These are phyloP conservation scores for Annulohypoxylon maeteangense DNA, from an alignment of 495 filamentous ascomycete genomes.

Conservation along the genomic window DNA sequence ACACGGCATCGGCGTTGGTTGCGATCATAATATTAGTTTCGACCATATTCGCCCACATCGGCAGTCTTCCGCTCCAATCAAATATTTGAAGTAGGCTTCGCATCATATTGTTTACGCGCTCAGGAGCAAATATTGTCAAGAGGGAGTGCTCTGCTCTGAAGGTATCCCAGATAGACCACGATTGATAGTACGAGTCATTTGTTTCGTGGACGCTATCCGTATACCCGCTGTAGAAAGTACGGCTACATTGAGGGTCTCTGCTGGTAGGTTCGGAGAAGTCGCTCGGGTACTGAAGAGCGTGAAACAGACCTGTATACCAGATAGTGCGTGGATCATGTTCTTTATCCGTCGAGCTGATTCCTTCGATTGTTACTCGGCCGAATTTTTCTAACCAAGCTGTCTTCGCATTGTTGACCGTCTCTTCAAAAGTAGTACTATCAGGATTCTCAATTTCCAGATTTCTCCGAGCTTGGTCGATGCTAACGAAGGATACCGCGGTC, in stretches of 20 bases:
- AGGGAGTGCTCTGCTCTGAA: constrained; percentile 50
- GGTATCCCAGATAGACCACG: constrained; percentile 52
- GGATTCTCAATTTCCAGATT: constrained; percentile 49
- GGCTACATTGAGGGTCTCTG: constrained; percentile 8
- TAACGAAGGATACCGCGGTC: constrained; percentile 49
- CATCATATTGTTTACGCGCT: constrained; percentile 50
- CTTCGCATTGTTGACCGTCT: constrained; percentile 41
- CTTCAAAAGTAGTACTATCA: constrained; percentile 41
- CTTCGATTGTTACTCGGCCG: constrained; percentile 46
- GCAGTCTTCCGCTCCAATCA: constrained; percentile 48
- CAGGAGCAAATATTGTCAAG: constrained; percentile 45
- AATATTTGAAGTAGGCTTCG: constrained; percentile 46
- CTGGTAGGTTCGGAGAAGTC: constrained; percentile 48
- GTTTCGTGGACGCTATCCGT: constrained; percentile 45
- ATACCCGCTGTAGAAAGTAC: constrained; percentile 49
- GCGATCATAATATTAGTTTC: constrained; percentile 52
- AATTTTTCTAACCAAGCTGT: constrained; percentile 48
- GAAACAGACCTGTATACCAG: constrained; percentile 50
- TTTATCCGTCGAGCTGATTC: constrained; percentile 43
- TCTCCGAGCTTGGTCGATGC: constrained; percentile 47
- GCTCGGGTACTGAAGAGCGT: constrained; percentile 48
- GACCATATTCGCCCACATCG: constrained; percentile 51
- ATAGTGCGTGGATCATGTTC: constrained; percentile 48
- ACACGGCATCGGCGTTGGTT: constrained; percentile 49
- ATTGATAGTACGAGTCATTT: constrained; percentile 50